Base-by-base conservation (phyloP, 176 grass and related monocot species). In the Saccharum spontaneum region DNA sequence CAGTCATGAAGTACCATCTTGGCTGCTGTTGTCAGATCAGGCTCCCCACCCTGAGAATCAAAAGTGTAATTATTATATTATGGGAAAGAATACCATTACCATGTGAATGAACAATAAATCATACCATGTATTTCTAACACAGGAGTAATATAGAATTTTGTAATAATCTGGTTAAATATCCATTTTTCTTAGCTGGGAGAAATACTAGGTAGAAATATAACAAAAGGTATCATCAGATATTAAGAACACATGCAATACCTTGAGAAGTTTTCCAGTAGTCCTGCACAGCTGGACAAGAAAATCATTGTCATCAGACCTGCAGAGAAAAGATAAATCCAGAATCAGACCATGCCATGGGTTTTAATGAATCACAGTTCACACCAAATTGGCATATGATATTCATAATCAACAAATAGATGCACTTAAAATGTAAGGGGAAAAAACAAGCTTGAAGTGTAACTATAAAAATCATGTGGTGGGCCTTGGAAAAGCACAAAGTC, bases 1-100 rank as follows among this genome's bases (percentile, higher is more conserved):
- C 96, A 98, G 59, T 98, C 96, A 90, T 98, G 93, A 38, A 98
- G 93, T n/a, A 98, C 84, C 93, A 98, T 95, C 91, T 95, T 98
- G 71, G 97, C 93, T 9, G 71, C 85, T 5, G 93, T 95, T 91
- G 92, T 90, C 62, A 95, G 71, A 81, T 98, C 97, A 75, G 97
- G 89, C 66, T 98, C 97, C 1, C 93, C 93, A 6, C 97, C 93
- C 97, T 98, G 67, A 85, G 72, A 90, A 90, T 72, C 69, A 75
- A 69, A 65, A 86, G 61, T 8, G 36, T 36, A 68, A 76, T 72
- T 70, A 75, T 74, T 48, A 64, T 61, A 61, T 24, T 24, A 24
- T 11, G 37, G 79, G 46, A 48, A 80, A 66, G 12, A n/a, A 37
- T 64, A 3, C 11, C 24, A n/a, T 37, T 64, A 38, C 14, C 62